Evolutionary conservation across 768 basidiomycete genomes (phyloP).

Genomic region (Hemileccinum rubropunctum): DNA sequence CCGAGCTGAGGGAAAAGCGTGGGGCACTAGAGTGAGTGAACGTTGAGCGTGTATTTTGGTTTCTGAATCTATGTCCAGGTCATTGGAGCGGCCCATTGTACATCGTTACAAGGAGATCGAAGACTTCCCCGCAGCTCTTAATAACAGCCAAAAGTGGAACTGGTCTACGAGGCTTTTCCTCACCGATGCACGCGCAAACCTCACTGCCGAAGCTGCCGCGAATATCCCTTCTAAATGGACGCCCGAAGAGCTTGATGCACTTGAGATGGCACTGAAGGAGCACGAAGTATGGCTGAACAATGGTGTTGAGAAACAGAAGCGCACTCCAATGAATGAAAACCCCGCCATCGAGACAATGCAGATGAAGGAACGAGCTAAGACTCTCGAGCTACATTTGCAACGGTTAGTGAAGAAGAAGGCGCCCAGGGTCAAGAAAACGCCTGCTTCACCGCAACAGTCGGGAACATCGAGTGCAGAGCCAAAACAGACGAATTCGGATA

Average conservation of each 20-base stretch:
- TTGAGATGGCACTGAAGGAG: constrained; percentile 74
- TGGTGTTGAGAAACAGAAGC: constrained; percentile 80
- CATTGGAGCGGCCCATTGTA: constrained; percentile 76
- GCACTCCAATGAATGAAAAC: constrained; percentile 68
- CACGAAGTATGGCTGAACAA: constrained; percentile 83
- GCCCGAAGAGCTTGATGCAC: constrained; percentile 73
- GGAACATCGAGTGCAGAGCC: constrained; percentile 18
- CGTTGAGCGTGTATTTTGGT: neutral
- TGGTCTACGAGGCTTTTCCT: constrained; percentile 90
- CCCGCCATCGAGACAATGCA: constrained; percentile 85
- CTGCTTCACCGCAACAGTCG: constrained; percentile 22
- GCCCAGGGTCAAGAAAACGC: constrained; percentile 55
- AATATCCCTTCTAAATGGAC: constrained; percentile 80
- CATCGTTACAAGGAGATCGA: constrained; percentile 88
- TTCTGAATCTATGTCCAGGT: constrained; percentile 39
- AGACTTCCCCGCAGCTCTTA: constrained; percentile 78
- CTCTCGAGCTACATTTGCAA: constrained; percentile 71
- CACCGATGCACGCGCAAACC: constrained; percentile 69
- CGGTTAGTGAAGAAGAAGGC: constrained; percentile 66
- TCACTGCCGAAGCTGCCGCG: constrained; percentile 59
- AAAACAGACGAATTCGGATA: constrained; percentile 14
- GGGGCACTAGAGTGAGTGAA: constrained; percentile 74
- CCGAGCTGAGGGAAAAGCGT: constrained; percentile 71
- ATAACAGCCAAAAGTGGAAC: constrained; percentile 83
- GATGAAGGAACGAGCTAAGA: constrained; percentile 80